Percentiles rank a stretch among this genome's conserved stretches.
Evolutionary conservation across 257 asterid species (phyloP).

Genomic region (Ehretia macrophylla): DNA sequence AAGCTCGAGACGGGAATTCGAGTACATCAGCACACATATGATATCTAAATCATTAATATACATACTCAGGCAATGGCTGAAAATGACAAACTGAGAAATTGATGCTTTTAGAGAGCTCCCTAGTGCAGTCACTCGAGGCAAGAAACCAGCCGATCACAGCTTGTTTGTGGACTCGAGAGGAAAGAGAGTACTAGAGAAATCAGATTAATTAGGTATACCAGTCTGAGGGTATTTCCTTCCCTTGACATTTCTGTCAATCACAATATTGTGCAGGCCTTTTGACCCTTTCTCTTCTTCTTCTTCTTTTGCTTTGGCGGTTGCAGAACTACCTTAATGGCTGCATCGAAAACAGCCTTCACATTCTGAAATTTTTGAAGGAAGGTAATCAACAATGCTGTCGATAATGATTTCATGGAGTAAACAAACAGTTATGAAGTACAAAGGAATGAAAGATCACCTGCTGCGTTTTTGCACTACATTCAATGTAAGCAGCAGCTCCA

Average conservation of each 20-base stretch:
- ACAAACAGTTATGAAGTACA: background rate
- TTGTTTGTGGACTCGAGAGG: conserved; percentile 16
- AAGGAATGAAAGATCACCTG: conserved; percentile 37
- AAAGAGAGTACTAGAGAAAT: conserved; percentile 10
- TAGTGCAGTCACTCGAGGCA: conserved; percentile 29
- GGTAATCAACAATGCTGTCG: background rate
- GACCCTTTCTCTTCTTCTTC: conserved; percentile 75
- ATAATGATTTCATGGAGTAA: background rate
- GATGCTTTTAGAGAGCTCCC: conserved; percentile 16
- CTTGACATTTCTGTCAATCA: conserved; percentile 19
- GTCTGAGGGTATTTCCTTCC: conserved; percentile 1
- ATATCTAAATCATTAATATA: conserved; percentile 11
- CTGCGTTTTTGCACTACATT: conserved; percentile 82
- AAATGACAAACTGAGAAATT: conserved; percentile 18
- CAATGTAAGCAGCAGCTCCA: conserved; percentile 74
- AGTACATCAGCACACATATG: conserved; percentile 5
- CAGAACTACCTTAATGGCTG: conserved; percentile 68
- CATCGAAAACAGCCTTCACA: conserved; percentile 74
- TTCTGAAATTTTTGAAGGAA: conserved; percentile 36
- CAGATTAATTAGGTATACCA: background rate
- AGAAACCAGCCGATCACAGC: conserved; percentile 3
- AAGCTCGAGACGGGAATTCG: background rate
- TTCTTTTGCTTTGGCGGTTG: conserved; percentile 75
- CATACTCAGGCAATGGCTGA: conserved; percentile 28
- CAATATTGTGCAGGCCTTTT: conserved; percentile 63